Evolutionary conservation across 2,329 filamentous ascomycete genomes (phyloP).

Genomic region (Phialophora macrospora): DNA sequence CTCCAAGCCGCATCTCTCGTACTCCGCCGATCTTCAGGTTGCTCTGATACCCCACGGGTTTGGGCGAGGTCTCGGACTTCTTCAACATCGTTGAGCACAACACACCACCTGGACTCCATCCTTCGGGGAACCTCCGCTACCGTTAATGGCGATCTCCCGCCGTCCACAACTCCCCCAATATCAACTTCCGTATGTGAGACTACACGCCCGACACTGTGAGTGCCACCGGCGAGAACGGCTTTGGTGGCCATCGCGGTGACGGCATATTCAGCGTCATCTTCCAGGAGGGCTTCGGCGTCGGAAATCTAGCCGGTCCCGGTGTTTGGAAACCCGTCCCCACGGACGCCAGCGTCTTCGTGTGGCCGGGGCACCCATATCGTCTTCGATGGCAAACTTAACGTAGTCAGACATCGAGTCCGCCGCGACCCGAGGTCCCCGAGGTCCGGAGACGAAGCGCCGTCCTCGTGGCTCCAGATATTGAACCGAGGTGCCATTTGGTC

Average conservation of each 20-base stretch:
- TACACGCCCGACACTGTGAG: not conserved
- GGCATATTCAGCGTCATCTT: not conserved
- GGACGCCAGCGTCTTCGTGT: not conserved
- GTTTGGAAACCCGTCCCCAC: not conserved
- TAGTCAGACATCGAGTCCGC: too few relatives aligned
- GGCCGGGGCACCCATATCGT: too few relatives aligned
- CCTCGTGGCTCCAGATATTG: too few relatives aligned
- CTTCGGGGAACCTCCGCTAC: not conserved
- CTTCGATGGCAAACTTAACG: too few relatives aligned
- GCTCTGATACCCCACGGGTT: too few relatives aligned
- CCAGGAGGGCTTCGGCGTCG: not conserved
- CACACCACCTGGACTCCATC: not conserved
- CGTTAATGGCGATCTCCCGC: not conserved
- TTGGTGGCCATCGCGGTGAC: not conserved
- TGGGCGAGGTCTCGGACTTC: not conserved
- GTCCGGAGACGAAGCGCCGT: too few relatives aligned
- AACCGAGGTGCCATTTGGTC: too few relatives aligned
- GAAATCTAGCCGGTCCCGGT: not conserved
- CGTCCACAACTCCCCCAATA: not conserved
- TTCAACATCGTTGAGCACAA: not conserved
- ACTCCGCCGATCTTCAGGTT: too few relatives aligned
- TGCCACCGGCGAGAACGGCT: not conserved
- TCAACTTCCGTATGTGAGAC: not conserved
- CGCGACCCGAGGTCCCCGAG: too few relatives aligned
- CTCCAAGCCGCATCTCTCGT: too few relatives aligned